phyloP scores from a whole-genome alignment of 1,284 basidiomycete species.

The Vanrija sp. region DNA sequence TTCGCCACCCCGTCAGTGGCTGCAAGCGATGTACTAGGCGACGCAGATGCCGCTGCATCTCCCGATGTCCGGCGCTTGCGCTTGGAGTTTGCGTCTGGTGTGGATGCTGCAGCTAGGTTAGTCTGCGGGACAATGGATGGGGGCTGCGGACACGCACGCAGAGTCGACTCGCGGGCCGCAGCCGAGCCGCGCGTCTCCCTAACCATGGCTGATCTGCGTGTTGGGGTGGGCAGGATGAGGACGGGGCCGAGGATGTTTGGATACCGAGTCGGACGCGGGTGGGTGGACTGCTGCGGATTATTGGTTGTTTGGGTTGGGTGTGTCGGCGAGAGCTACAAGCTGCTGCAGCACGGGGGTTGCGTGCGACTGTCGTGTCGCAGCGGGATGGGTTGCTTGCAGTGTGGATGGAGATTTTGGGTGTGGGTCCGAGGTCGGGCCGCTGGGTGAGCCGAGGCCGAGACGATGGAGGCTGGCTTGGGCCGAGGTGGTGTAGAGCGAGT shows the following conservation, averaged over 20 bases:
- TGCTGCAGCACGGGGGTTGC: too few relatives aligned
- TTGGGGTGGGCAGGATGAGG: not conserved
- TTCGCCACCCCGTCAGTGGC: not conserved
- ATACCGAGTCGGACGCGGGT: not conserved
- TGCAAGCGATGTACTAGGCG: too few relatives aligned
- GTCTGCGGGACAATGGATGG: not conserved
- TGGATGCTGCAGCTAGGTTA: not conserved
- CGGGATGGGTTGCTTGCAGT: too few relatives aligned
- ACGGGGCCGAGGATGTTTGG: not conserved
- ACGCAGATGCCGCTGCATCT: not conserved
- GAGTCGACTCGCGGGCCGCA: slow-evolving; percentile 5
- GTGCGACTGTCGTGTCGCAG: too few relatives aligned
- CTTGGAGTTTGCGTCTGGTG: slow-evolving; percentile 13
- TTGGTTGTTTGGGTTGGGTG: not conserved
- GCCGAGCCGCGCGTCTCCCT: slow-evolving; percentile 14
- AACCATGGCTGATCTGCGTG: slow-evolving; percentile 2
- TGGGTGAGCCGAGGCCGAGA: too few relatives aligned
- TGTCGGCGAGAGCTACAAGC: not conserved
- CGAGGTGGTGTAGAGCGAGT: too few relatives aligned
- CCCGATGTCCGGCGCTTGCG: slow-evolving; percentile 21
- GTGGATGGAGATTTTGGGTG: too few relatives aligned
- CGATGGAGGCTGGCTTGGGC: too few relatives aligned
- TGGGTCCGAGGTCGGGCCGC: too few relatives aligned
- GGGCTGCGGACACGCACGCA: not conserved
- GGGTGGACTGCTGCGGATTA: not conserved